These are phyloP conservation scores for Saccharum spontaneum DNA, from an alignment of 176 grass and related monocot species.

Conservation along the genomic window DNA sequence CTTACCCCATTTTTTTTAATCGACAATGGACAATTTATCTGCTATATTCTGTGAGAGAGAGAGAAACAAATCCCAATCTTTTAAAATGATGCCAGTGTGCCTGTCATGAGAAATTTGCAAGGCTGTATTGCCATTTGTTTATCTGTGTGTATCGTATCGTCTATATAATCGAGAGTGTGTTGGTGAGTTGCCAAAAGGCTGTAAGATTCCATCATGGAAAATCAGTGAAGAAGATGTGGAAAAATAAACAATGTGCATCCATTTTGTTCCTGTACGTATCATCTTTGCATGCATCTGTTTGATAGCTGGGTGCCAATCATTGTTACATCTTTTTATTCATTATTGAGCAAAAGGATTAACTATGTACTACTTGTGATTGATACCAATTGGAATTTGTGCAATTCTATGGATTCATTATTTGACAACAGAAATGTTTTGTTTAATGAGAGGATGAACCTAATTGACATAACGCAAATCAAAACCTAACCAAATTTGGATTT, in stretches of 20 bases:
- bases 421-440: background rate
- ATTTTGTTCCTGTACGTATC: slow-evolving; percentile 42
- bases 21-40: background rate
- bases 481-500: background rate
- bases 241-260: slow-evolving; percentile 9
- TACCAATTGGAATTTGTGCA: background rate
- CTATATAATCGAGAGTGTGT: background rate
- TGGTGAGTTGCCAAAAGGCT: slow-evolving; percentile 53
- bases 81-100: background rate
- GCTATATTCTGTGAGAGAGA: background rate
- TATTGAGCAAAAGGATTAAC: background rate
- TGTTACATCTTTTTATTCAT: background rate
- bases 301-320: slow-evolving; percentile 44
- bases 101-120: slow-evolving; percentile 11
- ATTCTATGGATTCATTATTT: no score
- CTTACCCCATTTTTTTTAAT: background rate
- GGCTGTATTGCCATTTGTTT: background rate
- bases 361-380: background rate
- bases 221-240: slow-evolving; percentile 16
- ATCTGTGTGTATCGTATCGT: background rate
- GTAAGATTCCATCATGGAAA: slow-evolving; percentile 46
- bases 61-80: background rate
- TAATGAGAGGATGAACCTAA: background rate
- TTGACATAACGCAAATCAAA: background rate
- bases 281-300: slow-evolving; percentile 15